These are phyloP conservation scores for Kwoniella newhampshirensis DNA, from an alignment of 768 basidiomycete genomes.

Conservation along the genomic window DNA sequence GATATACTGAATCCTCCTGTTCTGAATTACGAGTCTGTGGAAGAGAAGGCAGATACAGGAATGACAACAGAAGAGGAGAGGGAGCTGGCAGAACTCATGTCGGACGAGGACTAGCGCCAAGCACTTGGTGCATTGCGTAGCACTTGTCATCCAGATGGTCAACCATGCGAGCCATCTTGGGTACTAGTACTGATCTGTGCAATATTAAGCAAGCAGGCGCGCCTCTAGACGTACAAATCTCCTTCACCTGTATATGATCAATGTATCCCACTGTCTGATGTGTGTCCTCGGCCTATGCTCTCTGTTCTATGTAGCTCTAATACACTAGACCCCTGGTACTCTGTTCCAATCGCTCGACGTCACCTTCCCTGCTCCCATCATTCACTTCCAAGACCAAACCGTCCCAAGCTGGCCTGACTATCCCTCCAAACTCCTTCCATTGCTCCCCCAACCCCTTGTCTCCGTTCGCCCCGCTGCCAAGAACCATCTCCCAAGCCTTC, in stretches of 20 bases:
- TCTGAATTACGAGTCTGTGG: conserved; percentile 38
- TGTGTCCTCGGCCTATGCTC: no score
- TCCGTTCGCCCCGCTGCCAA: conserved; percentile 50
- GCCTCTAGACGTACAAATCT: no score
- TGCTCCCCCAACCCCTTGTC: conserved; percentile 58
- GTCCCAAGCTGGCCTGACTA: conserved; percentile 69
- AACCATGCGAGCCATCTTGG: no score
- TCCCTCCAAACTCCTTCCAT: conserved; percentile 56
- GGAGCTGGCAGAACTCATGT: conserved; percentile 79
- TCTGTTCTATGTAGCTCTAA: no score
- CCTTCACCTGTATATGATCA: not conserved
- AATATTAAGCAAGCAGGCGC: no score
- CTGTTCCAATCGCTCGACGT: conserved; percentile 9
- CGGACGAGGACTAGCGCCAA: conserved; percentile 33
- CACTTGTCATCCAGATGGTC: no score
- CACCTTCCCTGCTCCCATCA: conserved; percentile 15
- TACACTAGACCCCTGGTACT: conserved; percentile 22
- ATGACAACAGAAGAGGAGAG: conserved; percentile 86
- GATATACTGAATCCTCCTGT: conserved; percentile 44
- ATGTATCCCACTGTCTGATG: no score
- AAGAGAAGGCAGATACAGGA: conserved; percentile 49
- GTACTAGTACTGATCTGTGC: no score
- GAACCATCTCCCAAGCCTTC: conserved; percentile 58
- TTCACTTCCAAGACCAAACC: conserved; percentile 63
- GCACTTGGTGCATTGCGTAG: not conserved